phyloP scores from a whole-genome alignment of 768 basidiomycete species.

The Boletellus ananiceps region DNA sequence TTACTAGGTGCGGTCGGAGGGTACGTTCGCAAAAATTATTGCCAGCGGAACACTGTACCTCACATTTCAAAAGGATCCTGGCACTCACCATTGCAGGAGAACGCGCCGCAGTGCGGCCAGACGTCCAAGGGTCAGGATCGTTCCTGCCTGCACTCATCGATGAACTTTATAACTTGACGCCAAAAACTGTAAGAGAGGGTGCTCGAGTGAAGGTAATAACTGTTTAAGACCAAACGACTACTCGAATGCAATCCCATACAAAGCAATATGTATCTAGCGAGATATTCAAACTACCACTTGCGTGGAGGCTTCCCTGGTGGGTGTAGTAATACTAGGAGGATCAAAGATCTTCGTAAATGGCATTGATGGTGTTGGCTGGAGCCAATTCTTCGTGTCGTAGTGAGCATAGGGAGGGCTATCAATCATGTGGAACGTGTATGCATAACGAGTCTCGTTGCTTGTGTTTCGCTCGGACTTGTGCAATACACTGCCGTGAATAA shows the following conservation, averaged over 20 bases:
- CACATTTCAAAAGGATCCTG: slow-evolving; percentile 38
- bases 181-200: slow-evolving; percentile 30
- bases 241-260: background rate
- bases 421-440: slow-evolving; percentile 97
- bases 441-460: slow-evolving; percentile 75
- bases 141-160: slow-evolving; percentile 65
- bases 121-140: slow-evolving; percentile 59
- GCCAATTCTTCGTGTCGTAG: slow-evolving; percentile 93
- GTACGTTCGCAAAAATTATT: slow-evolving; percentile 37
- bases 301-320: background rate
- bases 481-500: slow-evolving; percentile 90
- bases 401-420: slow-evolving; percentile 64
- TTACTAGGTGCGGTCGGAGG: slow-evolving; percentile 72
- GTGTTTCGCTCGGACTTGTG: slow-evolving; percentile 90
- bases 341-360: slow-evolving; percentile 68
- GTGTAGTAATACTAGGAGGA: slow-evolving; percentile 5
- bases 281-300: no score
- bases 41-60: background rate
- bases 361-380: slow-evolving; percentile 82
- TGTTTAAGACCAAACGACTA: background rate
- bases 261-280: background rate
- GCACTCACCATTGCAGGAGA: slow-evolving; percentile 61
- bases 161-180: slow-evolving; percentile 46
- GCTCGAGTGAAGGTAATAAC: slow-evolving; percentile 28
- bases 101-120: slow-evolving; percentile 44